Conservation (phyloP, 1,284 basidiomycete species). For the Fomitopsis betulina region DNA sequence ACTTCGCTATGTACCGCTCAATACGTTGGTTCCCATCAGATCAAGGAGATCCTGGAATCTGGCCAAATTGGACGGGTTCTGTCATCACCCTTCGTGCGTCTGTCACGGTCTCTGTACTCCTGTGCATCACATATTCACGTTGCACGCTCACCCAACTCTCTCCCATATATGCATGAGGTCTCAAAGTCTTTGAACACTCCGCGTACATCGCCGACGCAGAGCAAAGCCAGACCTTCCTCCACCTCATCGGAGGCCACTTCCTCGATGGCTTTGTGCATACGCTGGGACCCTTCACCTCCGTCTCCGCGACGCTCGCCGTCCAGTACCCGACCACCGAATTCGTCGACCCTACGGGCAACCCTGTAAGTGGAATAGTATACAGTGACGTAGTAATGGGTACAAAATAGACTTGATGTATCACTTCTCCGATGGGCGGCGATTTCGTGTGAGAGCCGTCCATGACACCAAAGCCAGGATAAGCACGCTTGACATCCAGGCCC, state of each 20-base stretch:
- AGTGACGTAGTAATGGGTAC: neutral
- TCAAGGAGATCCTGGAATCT: constrained; percentile 27
- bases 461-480: constrained; percentile 31
- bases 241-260: constrained; percentile 28
- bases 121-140: neutral
- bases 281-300: constrained; percentile 29
- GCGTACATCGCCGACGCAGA: constrained; percentile 11
- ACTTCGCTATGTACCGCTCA: neutral
- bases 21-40: constrained; percentile 12
- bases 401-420: neutral
- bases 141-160: constrained; percentile 17
- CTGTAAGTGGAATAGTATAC: neutral
- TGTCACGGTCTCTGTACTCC: neutral
- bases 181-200: constrained; percentile 10
- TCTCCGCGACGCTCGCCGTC: constrained; percentile 23
- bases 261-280: constrained; percentile 23
- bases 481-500: constrained; percentile 35
- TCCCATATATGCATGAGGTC: constrained; percentile 16
- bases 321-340: constrained; percentile 25
- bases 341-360: constrained; percentile 24
- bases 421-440: neutral
- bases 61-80: constrained; percentile 30
- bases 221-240: constrained; percentile 24
- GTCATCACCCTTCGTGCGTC: constrained; percentile 26
- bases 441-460: constrained; percentile 24